Evolutionary conservation across 257 asterid species (phyloP), one percentile per base, ranked within the genome.

Genomic region (Nicotiana tomentosiformis): DNA sequence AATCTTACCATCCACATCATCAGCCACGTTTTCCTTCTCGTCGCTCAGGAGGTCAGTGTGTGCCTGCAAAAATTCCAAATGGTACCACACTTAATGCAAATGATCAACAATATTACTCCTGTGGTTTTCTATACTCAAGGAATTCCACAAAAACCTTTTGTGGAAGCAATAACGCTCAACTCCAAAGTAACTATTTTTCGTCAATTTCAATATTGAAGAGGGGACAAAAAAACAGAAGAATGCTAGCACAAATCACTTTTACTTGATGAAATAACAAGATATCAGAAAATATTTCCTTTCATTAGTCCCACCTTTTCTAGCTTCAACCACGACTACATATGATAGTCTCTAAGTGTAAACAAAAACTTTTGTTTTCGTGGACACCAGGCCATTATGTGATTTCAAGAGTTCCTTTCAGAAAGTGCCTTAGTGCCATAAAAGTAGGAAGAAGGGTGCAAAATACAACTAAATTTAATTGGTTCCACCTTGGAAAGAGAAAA

Each of bases 31-130:
- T 76, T 95, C 99, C 86, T 83, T 86, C 76, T 94, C 99, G 77
- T 95, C 97, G 66, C 51, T 88, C 80, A 90, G 67, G 69, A 86
- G 89, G 85, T 93, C 97, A 29, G 94, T 83, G 78, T 91, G 94
- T 10, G 80, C 96, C 97, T 95, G 90, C 77, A 88, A 74, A 74
- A 49, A 74, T 74, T 39, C 49, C 49, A 39, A 39, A 39, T 39
- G 49, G 49, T 39, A 39, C 49, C 10, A 7, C 49, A 39, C 10
- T 39, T 39, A 39, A 7, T 39, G 3, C 49, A 7, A 39, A 39
- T 7, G 49, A 39, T 7, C 49, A 39, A 39, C 46, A 39, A 39
- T 39, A 39, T 39, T 39, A 15, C 62, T 74, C 80, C 62, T 74
- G 26, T 23, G 26, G 20, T 14, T 37, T 49, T 74, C 7, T 49